These are phyloP conservation scores for Vachellia collinsii DNA, from an alignment of 306 rosid species.

Conservation along the genomic window DNA sequence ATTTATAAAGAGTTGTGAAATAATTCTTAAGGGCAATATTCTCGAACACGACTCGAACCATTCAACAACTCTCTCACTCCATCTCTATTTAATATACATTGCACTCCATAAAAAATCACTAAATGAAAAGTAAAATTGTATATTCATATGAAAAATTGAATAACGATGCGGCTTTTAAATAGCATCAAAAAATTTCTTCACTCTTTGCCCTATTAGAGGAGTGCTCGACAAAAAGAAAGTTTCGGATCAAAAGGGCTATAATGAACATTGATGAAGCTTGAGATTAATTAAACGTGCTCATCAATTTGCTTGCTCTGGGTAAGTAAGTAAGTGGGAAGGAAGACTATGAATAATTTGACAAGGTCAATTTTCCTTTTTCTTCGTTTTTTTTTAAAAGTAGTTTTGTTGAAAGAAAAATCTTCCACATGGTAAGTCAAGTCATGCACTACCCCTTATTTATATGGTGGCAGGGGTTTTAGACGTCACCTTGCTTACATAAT, in stretches of 20 bases:
- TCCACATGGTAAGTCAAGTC: conserved; percentile 15
- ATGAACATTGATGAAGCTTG: background rate
- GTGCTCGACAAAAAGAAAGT: background rate
- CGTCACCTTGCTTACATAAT: background rate
- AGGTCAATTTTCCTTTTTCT: background rate
- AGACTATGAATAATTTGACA: conserved; percentile 21
- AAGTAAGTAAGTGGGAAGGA: background rate
- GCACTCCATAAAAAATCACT: too few relatives aligned
- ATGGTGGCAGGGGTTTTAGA: background rate
- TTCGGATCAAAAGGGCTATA: background rate
- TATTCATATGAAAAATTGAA: too few relatives aligned
- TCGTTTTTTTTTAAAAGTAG: background rate
- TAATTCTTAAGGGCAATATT: too few relatives aligned
- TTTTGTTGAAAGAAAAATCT: background rate
- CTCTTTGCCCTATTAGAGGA: too few relatives aligned
- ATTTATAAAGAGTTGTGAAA: too few relatives aligned
- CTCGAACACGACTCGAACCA: too few relatives aligned
- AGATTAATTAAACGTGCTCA: background rate
- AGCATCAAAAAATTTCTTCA: too few relatives aligned
- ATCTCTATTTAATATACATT: too few relatives aligned
- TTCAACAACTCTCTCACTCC: too few relatives aligned
- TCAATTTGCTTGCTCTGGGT: background rate
- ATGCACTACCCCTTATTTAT: background rate
- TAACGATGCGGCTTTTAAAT: too few relatives aligned
- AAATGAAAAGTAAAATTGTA: too few relatives aligned